Base-by-base conservation (phyloP, 2,329 filamentous ascomycete species). In the Neonectria ditissima region DNA sequence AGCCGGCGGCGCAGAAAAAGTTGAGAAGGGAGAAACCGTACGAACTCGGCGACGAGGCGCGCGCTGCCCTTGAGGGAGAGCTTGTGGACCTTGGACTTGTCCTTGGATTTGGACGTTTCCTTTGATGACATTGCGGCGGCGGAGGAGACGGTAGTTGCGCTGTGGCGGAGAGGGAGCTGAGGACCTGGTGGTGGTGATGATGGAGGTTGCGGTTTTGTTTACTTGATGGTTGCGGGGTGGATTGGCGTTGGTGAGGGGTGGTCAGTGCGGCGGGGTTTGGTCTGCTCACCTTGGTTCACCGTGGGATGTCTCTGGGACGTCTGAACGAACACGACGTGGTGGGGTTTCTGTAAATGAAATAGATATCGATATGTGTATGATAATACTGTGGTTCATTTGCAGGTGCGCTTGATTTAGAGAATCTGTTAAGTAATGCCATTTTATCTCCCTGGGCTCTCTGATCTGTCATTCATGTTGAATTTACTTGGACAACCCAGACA, bases 1-100 rank as follows among this genome's bases (percentile, higher is more conserved):
- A 44, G 59, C 16, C n/a, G 20, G 28, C 50, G 22, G 41, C 24
- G 84, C 88, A 79, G 81, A 93, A 89, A 78, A 2, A 37, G n/a
- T n/a, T n/a, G n/a, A n/a, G n/a, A 34, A 24, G 81, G 93, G 89
- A 78, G 24, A 86, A 78, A 24, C 86, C 92, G 79, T 83, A 97
- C 94, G 79, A 99, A 99, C 83, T 99, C 96, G 47, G 95, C 92
- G 62, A 98, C 94, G 39, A 97, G 87, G 80, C 95, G 97, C 41
- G 93, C 89, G 72, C 82, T 87, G 81, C 92, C 93, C 80, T 94
- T 95, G 66, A 97, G 85, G 39, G 94, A 92, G 67, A 99, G 88
- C 85, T 97, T 98, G 84, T 99, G 96, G 65, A 94, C 89, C 81
- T 97, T 97, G 71, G 93, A 92, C 75, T 94, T 94, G 75, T 90